Conservation (phyloP, 306 rosid genomes). For the Begonia peltatifolia region DNA sequence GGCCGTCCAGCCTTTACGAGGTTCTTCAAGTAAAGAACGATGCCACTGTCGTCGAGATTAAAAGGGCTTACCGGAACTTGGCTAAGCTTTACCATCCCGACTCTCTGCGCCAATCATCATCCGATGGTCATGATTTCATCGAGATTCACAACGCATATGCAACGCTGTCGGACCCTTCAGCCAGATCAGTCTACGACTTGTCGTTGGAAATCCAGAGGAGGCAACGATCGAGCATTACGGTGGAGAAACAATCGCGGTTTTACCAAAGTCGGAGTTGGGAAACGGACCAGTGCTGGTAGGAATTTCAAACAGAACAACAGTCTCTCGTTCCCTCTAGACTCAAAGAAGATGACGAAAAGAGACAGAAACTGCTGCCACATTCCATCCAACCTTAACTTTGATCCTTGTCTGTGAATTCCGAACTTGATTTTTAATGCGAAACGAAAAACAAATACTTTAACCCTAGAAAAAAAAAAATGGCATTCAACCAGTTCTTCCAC, state of each 20-base stretch:
- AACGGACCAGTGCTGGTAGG: constrained; percentile 96
- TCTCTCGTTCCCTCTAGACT: too few relatives aligned
- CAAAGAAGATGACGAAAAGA: too few relatives aligned
- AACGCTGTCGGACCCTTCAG: constrained; percentile 71
- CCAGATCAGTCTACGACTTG: constrained; percentile 54
- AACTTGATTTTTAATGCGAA: too few relatives aligned
- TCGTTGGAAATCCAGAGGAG: constrained; percentile 21
- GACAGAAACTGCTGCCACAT: too few relatives aligned
- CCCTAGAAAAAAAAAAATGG: too few relatives aligned
- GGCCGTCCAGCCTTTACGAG: constrained; percentile 23
- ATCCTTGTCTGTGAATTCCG: too few relatives aligned
- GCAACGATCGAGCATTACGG: neutral
- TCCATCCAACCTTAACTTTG: too few relatives aligned
- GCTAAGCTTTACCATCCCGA: constrained; percentile 67
- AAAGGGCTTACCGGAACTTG: constrained; percentile 31
- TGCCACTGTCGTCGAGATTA: constrained; percentile 38
- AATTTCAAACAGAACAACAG: neutral
- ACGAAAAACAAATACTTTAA: too few relatives aligned
- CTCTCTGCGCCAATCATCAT: constrained; percentile 15
- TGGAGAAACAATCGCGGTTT: constrained; percentile 18
- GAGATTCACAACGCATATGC: constrained; percentile 66
- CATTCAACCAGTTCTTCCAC: too few relatives aligned
- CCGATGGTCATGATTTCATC: constrained; percentile 40
- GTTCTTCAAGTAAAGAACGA: constrained; percentile 20
- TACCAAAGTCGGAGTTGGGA: constrained; percentile 66